These are phyloP conservation scores for Pistacia atlantica DNA, from an alignment of 345 rosid genomes.

Conservation along the genomic window DNA sequence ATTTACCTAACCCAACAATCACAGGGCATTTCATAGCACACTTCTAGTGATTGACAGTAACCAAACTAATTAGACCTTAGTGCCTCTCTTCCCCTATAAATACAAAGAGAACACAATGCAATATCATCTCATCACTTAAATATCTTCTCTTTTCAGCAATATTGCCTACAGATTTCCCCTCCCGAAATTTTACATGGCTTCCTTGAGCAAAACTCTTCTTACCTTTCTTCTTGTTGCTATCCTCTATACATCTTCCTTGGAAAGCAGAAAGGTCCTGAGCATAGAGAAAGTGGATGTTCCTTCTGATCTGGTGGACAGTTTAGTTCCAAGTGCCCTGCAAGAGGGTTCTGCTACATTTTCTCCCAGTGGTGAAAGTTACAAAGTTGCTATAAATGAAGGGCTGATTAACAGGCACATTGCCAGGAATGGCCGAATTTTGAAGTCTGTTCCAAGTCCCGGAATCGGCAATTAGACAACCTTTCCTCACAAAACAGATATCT, in stretches of 20 bases:
- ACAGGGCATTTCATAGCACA: background rate
- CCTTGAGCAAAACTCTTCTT: background rate
- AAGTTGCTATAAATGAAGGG: no score
- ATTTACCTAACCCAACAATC: background rate
- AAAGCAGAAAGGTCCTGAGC: background rate
- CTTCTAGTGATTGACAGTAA: background rate
- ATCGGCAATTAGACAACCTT: no score
- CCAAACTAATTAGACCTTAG: background rate
- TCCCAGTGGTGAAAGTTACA: no score
- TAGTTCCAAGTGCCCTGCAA: background rate
- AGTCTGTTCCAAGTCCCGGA: no score
- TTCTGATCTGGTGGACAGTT: background rate
- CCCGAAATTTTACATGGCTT: constrained; percentile 1
- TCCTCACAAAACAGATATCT: no score
- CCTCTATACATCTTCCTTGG: background rate
- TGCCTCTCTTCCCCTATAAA: no score
- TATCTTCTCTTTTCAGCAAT: background rate
- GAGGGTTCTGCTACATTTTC: background rate
- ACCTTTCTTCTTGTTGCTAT: background rate
- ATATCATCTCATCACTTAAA: no score
- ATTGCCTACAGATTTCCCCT: background rate
- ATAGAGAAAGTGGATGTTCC: no score
- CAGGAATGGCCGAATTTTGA: no score
- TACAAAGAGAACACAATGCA: no score
- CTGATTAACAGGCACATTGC: no score